A percentile compares a stretch with the other conserved stretches of the same genome.
These are phyloP conservation scores for Lachancea dasiensis DNA, from an alignment of 805 yeast species.

Conservation along the genomic window DNA sequence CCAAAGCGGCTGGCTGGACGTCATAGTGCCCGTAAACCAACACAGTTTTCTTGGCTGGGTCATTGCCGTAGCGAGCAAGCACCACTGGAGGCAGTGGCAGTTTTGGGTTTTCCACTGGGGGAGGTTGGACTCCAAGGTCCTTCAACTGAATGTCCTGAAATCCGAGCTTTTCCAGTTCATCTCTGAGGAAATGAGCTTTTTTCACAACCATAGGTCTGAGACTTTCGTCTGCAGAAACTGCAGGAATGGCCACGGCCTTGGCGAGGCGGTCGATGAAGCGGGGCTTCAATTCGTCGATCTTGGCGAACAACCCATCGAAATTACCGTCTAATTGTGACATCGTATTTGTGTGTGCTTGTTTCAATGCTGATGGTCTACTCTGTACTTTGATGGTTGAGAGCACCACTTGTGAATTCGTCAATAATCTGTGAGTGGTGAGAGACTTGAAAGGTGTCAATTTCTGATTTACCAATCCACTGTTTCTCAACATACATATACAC, in stretches of 20 bases:
- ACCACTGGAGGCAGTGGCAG: conserved; percentile 89
- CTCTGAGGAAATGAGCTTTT: conserved; percentile 78
- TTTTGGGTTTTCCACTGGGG: conserved; percentile 65
- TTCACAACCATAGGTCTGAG: conserved; percentile 84
- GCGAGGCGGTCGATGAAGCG: conserved; percentile 64
- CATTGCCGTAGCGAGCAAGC: conserved; percentile 80
- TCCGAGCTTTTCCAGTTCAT: conserved; percentile 65
- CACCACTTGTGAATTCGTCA: no score
- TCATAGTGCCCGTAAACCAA: conserved; percentile 96
- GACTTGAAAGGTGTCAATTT: background rate
- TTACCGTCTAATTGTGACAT: conserved; percentile 9
- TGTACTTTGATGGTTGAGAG: no score
- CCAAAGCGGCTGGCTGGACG: conserved; percentile 90
- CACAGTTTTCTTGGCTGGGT: conserved; percentile 79
- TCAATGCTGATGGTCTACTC: no score
- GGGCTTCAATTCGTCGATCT: conserved; percentile 72
- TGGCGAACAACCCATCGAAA: conserved; percentile 35
- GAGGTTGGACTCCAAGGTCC: conserved; percentile 85
- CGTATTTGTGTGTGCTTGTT: background rate
- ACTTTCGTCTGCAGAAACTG: conserved; percentile 87
- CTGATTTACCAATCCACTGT: background rate
- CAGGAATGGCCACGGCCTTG: conserved; percentile 88
- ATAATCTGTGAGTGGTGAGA: no score
- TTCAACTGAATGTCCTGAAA: conserved; percentile 77
- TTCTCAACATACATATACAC: conserved; percentile 1